Conservation (phyloP, 139 green algal genomes). For the Tetraselmis chui region DNA sequence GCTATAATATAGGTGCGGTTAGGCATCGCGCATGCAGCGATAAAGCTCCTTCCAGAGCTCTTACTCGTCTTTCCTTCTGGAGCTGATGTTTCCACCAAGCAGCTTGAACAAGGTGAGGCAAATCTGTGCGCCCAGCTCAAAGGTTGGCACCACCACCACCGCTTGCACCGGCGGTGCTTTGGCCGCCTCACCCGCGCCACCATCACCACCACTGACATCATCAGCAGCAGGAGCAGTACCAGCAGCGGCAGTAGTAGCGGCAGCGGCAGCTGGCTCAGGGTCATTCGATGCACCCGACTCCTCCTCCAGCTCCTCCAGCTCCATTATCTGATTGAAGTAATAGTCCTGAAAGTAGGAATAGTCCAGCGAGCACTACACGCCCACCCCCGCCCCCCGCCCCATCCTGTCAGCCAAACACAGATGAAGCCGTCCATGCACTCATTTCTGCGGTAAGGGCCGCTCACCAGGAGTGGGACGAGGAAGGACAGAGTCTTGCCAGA, state of each 20-base stretch:
- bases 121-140: conserved; percentile 84
- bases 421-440: too few species aligned
- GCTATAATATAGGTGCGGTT: too few species aligned
- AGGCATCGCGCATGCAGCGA: too few species aligned
- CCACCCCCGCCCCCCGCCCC: neutral
- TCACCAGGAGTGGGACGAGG: neutral
- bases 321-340: neutral
- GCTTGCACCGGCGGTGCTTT: conserved; percentile 25
- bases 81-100: conserved; percentile 61
- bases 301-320: neutral
- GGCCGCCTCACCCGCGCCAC: neutral
- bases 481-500: neutral
- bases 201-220: neutral
- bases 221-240: too few species aligned
- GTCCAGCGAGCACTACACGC: neutral
- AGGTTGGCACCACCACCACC: conserved; percentile 74
- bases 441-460: too few species aligned
- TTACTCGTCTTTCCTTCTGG: neutral
- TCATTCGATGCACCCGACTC: too few species aligned
- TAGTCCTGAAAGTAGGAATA: neutral
- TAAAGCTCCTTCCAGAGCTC: neutral
- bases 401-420: too few species aligned
- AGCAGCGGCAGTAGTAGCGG: too few species aligned
- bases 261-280: too few species aligned
- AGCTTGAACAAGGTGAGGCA: conserved; percentile 32